phyloP scores from a whole-genome alignment of 1,284 basidiomycete genomes.

The Xerocomus amazonicus region DNA sequence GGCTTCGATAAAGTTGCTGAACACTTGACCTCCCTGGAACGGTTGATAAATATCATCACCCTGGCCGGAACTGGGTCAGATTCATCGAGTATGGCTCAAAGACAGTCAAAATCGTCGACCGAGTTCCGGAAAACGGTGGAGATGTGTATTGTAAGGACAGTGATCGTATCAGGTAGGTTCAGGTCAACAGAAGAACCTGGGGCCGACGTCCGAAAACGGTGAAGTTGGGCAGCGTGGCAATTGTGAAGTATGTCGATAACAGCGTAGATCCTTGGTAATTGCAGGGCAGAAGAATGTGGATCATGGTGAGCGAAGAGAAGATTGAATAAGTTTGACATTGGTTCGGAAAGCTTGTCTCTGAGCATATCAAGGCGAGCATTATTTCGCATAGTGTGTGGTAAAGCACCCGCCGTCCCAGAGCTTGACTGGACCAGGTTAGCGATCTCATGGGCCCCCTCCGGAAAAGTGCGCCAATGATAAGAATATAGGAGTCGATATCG shows the following conservation, averaged over 20 bases:
- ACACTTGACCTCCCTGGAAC: slow-evolving; percentile 9
- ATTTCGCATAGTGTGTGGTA: slow-evolving; percentile 1
- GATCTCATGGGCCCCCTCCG: neutral
- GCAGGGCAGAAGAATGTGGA: neutral
- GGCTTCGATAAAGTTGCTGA: slow-evolving; percentile 15
- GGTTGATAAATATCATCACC: slow-evolving; percentile 21
- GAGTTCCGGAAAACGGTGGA: slow-evolving; percentile 19
- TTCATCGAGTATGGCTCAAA: slow-evolving; percentile 26
- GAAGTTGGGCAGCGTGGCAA: slow-evolving; percentile 18
- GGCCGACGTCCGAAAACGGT: slow-evolving; percentile 12
- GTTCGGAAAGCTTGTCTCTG: slow-evolving; percentile 21
- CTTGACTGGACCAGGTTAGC: neutral
- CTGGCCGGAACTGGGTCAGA: slow-evolving; percentile 29
- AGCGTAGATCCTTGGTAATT: slow-evolving; percentile 9
- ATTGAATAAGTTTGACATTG: slow-evolving; percentile 26
- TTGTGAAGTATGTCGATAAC: slow-evolving; percentile 20
- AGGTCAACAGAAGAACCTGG: slow-evolving; percentile 10
- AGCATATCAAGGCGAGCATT: slow-evolving; percentile 7
- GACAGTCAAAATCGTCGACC: slow-evolving; percentile 1
- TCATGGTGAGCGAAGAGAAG: slow-evolving; percentile 16
- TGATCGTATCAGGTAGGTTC: slow-evolving; percentile 33
- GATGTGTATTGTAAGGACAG: slow-evolving; percentile 30
- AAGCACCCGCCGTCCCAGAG: neutral
- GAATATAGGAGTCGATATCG: slow-evolving; percentile 27
- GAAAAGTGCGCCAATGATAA: slow-evolving; percentile 14